Evolutionary conservation across 805 yeast genomes (phyloP), one percentile per base, ranked within the genome.

Genomic region (Lachancea mirantina): DNA sequence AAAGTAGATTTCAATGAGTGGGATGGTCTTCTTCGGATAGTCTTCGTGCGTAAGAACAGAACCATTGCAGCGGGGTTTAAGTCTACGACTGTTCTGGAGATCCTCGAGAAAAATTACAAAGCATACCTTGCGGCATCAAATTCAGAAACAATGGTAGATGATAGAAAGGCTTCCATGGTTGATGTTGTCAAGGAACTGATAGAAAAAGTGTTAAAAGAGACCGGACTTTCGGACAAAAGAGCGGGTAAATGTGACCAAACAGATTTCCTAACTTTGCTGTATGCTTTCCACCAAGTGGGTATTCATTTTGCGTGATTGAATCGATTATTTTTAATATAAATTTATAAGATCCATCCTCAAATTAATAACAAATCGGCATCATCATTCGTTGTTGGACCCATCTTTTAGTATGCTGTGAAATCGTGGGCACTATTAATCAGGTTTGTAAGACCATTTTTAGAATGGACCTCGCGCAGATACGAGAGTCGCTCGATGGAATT

Each of bases 201-300:
- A 27, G 78, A 71, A 3, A 62, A 69, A 29, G 96, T 92, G 1
- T 68, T 92, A 45, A 60, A 64, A 7, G 87, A 84, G 42, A 87
- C 96, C 0, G 95, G 75, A 0, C 72, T 79, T 50, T 71, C 81
- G 5, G 95, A 85, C 25, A 76, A 81, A 59, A 81, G 98, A 67
- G 80, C 97, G 2, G 82, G 94, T 19, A 92, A 92, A 57, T 74
- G 94, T 62, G 97, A 88, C 55, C 96, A 92, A 63, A 84, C 88
- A 15, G 98, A 92, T 55, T 92, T 92, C 60, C 67, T 92, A 49
- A 80, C 71, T 53, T 64, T 92, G 29, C 64, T 92, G 36, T 87
- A 81, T 48, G 96, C 95, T 2, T 92, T 92, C 69, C 96, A 92
- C 61, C 92, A 89, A 60, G 96, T 84, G 28, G 97, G 97, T 26